Evolutionary conservation across 352 stramenopile species (phyloP).

Genomic region (Phytophthora hibernalis): DNA sequence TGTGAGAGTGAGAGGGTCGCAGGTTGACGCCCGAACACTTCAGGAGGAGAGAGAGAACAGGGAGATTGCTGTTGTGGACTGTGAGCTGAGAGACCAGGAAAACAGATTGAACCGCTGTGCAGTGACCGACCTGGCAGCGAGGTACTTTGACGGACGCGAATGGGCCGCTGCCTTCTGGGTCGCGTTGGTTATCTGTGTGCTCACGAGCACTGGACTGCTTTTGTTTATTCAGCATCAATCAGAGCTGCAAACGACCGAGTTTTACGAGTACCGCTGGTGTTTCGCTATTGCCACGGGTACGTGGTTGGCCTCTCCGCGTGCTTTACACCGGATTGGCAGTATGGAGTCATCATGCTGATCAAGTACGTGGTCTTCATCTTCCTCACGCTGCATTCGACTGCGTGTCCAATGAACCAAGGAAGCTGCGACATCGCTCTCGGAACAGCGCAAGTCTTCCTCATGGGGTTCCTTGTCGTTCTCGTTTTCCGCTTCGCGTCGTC

Average conservation of each 20-base stretch:
- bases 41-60: constrained; percentile 34
- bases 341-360: constrained; percentile 48
- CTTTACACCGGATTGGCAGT: constrained; percentile 52
- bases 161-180: constrained; percentile 38
- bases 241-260: constrained; percentile 47
- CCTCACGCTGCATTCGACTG: constrained; percentile 57
- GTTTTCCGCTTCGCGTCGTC: constrained; percentile 51
- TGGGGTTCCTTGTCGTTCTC: constrained; percentile 38
- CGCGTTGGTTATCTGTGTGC: constrained; percentile 23
- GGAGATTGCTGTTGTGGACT: constrained; percentile 36
- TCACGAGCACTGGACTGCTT: constrained; percentile 34
- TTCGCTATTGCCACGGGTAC: constrained; percentile 43
- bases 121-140: constrained; percentile 23
- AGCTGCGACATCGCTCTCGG: constrained; percentile 42
- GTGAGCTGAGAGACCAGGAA: constrained; percentile 36
- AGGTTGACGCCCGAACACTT: not conserved
- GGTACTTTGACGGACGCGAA: constrained; percentile 36
- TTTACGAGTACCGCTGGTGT: constrained; percentile 54
- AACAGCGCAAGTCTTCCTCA: constrained; percentile 43
- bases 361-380: constrained; percentile 54
- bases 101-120: constrained; percentile 33
- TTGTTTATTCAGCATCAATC: constrained; percentile 37
- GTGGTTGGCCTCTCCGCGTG: constrained; percentile 51
- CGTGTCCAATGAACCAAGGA: constrained; percentile 61
- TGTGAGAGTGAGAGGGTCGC: constrained; percentile 5